Percentiles rank a stretch among this genome's conserved stretches.
phyloP scores from a whole-genome alignment of 176 grass and related monocot genomes.

The Juncus effusus region DNA sequence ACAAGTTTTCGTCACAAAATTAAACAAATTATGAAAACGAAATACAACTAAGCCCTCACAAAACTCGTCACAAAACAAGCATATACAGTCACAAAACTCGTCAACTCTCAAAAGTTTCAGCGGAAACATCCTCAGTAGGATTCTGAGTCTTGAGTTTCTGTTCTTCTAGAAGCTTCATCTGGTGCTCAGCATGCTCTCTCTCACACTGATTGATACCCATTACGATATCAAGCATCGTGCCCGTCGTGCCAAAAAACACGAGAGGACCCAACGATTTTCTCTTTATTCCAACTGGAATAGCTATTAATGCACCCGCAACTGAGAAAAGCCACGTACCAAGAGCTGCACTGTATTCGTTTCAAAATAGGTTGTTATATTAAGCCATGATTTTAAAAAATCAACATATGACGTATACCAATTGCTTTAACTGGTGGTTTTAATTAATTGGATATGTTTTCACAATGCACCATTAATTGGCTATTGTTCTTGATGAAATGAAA shows the following conservation, averaged over 20 bases:
- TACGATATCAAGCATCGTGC: conserved; percentile 98
- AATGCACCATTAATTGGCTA: too few species aligned
- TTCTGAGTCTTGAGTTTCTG: conserved; percentile 36
- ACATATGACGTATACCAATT: too few species aligned
- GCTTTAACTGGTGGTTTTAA: too few species aligned
- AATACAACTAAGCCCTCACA: too few species aligned
- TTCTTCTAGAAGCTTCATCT: conserved; percentile 81
- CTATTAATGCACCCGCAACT: conserved; percentile 67
- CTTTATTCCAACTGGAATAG: conserved; percentile 91
- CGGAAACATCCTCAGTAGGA: conserved; percentile 20
- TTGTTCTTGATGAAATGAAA: too few species aligned
- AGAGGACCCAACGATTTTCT: conserved; percentile 79
- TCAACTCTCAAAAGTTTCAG: conserved; percentile 15
- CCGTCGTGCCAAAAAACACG: conserved; percentile 86
- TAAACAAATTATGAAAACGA: too few species aligned
- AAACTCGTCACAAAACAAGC: too few species aligned
- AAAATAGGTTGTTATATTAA: background rate
- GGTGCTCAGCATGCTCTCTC: conserved; percentile 73
- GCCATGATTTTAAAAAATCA: background rate
- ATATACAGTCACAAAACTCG: too few species aligned
- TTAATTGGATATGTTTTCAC: too few species aligned
- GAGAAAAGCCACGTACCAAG: conserved; percentile 97
- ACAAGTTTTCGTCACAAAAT: too few species aligned
- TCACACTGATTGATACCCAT: conserved; percentile 90
- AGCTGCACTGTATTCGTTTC: conserved; percentile 53